Evolutionary conservation across 192 early-diverging fungal genomes (phyloP), one percentile per base, ranked within the genome.

Genomic region (Lobosporangium transversale): DNA sequence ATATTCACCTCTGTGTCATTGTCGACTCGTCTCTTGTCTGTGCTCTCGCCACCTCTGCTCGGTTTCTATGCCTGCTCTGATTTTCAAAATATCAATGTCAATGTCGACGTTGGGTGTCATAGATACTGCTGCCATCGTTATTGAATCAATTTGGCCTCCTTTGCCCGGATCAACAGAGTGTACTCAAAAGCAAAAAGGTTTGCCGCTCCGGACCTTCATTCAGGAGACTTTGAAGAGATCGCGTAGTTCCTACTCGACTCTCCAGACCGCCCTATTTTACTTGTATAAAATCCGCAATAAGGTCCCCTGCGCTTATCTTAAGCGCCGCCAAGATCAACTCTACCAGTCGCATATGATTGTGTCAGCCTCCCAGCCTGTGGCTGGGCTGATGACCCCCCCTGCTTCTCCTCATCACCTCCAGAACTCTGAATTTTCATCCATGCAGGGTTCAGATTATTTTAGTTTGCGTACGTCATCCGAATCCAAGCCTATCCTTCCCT

Each of bases 251-350:
- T 94, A 91, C 71, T 90, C 90, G 17, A 93, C 91, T 4, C 81
- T 94, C 49, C 91, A 94, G 68, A 89, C 91, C 49, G 90, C 93
- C 3, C 79, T 94, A 6, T 87, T 91, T 27, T 93, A 92, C 68
- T 67, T 93, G 10, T 81, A 93, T 63, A 80, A 85, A 53, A 81
- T 81, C 30, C 64, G 70, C 11, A 74, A 74, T 62, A 74, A 74
- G 43, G 70, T 74, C 62, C 70, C 70, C 9, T 47, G 56, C 23
- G 53, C 62, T 7, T 74, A 74, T 47, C 43, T 74, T 9, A 64
- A 63, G 62, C 70, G 70, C 43, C 70, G 70, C 23, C 61, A 74
- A 32, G 62, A 65, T 7, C 71, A 75, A 58, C 56, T 65, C 23
- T 58, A 30, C 35, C 27, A 24, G 18, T 42, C 43, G 2, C 62